Evolutionary conservation across 1,284 basidiomycete genomes (phyloP).

Genomic region (Cerioporus squamosus): DNA sequence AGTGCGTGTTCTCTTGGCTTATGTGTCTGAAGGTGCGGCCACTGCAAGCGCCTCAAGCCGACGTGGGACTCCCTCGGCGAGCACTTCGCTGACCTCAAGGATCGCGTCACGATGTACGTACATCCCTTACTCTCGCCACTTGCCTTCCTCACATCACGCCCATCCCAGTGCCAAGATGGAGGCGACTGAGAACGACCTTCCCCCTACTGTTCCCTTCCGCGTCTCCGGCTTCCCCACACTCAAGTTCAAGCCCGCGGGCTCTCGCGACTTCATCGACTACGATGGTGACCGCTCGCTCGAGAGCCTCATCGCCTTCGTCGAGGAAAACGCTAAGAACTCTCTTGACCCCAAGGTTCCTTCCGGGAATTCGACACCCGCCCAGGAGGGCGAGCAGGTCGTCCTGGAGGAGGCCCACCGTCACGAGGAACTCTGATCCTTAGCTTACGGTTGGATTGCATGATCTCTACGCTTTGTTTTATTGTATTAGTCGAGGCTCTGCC

Average conservation of each 20-base stretch:
- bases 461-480: constrained; percentile 17
- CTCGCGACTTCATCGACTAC: constrained; percentile 88
- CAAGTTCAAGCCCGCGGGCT: constrained; percentile 95
- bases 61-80: constrained; percentile 93
- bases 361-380: constrained; percentile 27
- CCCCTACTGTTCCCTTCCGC: constrained; percentile 85
- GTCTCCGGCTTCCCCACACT: constrained; percentile 92
- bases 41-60: constrained; percentile 96
- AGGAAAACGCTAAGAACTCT: constrained; percentile 80
- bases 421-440: constrained; percentile 36
- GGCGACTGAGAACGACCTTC: constrained; percentile 96
- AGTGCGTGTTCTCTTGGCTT: background rate
- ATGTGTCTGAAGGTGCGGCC: constrained; percentile 71
- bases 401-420: constrained; percentile 30
- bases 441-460: constrained; percentile 7
- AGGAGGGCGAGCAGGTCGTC: constrained; percentile 27
- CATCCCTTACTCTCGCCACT: constrained; percentile 1
- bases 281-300: constrained; percentile 91
- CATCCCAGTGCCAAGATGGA: constrained; percentile 90
- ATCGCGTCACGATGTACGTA: constrained; percentile 82
- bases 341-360: constrained; percentile 46
- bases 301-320: constrained; percentile 83
- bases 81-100: constrained; percentile 78
- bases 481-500: constrained; percentile 16
- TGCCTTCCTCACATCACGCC: constrained; percentile 16